Evolutionary conservation across 2,329 filamentous ascomycete species (phyloP), one percentile per base, ranked within the genome.

Genomic region (Fusarium concolor): DNA sequence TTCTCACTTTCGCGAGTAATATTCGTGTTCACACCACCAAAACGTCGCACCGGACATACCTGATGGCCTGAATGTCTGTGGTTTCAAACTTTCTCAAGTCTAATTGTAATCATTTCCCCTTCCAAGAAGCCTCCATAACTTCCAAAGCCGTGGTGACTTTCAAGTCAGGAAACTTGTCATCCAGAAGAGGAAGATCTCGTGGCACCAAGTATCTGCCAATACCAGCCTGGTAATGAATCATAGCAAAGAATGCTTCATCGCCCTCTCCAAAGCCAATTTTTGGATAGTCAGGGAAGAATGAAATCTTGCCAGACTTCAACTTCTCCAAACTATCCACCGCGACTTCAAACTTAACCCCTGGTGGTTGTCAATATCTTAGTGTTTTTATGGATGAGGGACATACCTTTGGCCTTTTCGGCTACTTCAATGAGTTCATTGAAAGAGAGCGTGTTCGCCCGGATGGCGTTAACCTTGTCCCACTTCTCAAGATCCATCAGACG

Each of bases 251-350:
- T 1, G 65, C 59, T 15, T 73, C 56, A 5, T 69, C 67, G 0
- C 65, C 69, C 0, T 56, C 61, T 2, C 60, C 44, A 4, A 61
- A 44, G 0, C 71, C 72, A 12, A 73, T 71, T 1, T 46, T 14
- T 1, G 73, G 73, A 31, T 66, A 74, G 4, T 72, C 55, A 1
- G 53, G 37, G 5, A 55, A 61, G 38, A 72, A 73, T 2, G 73
- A 74, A 14, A 75, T 75, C 8, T 54, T 67, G 1, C 73, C 72
- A 0, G 68, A 70, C 15, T 69, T 57, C 2, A 75, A 39, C 38
- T 68, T 74, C 10, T 70, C 67, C 17, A 75, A 18, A 6, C 65
- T 71, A 17, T 71, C 69, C 11, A 45, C 22, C 2, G 31, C 56
- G 0, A 70, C 54, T 7, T 60, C 9, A 10, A 71, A 71, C 10